Evolutionary conservation across 495 filamentous ascomycete genomes (phyloP).

Genomic region (Tetracladium marchalianum): DNA sequence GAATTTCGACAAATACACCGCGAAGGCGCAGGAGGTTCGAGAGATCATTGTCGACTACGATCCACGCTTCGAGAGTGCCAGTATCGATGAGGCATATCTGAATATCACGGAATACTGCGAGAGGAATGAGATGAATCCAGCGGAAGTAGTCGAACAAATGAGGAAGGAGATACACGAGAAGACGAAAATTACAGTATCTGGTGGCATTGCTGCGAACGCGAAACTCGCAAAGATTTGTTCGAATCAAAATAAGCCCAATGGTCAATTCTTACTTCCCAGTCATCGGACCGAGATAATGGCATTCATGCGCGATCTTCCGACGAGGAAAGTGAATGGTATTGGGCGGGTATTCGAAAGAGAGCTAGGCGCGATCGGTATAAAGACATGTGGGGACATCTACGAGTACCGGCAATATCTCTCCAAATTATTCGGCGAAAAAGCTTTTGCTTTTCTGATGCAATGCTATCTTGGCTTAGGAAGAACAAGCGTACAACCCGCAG

Average conservation of each 20-base stretch:
- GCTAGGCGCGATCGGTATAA: constrained; percentile 75
- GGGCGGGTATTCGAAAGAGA: constrained; percentile 92
- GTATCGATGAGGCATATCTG: constrained; percentile 92
- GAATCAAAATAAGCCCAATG: constrained; percentile 94
- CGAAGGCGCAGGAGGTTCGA: constrained; percentile 83
- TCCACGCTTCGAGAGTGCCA: constrained; percentile 81
- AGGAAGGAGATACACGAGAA: constrained; percentile 65
- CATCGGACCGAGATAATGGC: constrained; percentile 64
- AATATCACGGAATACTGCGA: constrained; percentile 86
- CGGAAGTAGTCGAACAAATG: constrained; percentile 65
- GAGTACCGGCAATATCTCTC: constrained; percentile 57
- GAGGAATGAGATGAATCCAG: constrained; percentile 55
- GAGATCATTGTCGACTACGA: constrained; percentile 80
- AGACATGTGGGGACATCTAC: constrained; percentile 86
- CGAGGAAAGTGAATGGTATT: constrained; percentile 86
- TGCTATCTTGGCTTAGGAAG: constrained; percentile 81
- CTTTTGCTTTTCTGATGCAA: constrained; percentile 73
- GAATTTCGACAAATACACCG: constrained; percentile 85
- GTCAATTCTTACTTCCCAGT: constrained; percentile 68
- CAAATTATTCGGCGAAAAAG: constrained; percentile 83
- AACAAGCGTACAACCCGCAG: constrained; percentile 79
- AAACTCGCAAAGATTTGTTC: constrained; percentile 91
- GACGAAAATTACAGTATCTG: constrained; percentile 81
- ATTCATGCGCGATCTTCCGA: constrained; percentile 76
- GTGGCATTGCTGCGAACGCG: constrained; percentile 87